phyloP scores from a whole-genome alignment of 2,329 filamentous ascomycete species.

The Botrytis pseudocinerea region DNA sequence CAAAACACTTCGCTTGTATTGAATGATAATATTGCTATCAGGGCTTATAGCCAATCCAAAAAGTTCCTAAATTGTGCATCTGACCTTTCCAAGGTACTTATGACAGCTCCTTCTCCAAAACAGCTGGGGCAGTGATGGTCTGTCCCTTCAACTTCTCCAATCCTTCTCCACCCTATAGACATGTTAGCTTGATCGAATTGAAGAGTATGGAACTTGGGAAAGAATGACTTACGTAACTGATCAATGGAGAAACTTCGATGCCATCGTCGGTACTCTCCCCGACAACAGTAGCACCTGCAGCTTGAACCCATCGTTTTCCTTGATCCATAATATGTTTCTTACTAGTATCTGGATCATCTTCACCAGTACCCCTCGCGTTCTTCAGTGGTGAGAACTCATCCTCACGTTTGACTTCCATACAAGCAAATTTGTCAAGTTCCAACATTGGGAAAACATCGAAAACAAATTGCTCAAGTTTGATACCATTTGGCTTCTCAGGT shows the following conservation, averaged over 20 bases:
- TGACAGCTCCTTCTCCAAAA: slow-evolving; percentile 48
- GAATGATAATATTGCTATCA: slow-evolving; percentile 12
- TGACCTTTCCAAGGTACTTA: slow-evolving; percentile 11
- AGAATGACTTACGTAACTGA: slow-evolving; percentile 81
- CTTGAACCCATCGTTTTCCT: slow-evolving; percentile 81
- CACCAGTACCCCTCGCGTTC: slow-evolving; percentile 80
- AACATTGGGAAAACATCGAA: slow-evolving; percentile 97
- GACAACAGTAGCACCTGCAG: slow-evolving; percentile 73
- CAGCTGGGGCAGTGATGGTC: slow-evolving; percentile 53
- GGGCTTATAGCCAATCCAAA: slow-evolving; percentile 1
- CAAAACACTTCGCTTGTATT: not conserved
- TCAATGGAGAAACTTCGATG: slow-evolving; percentile 86
- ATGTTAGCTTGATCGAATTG: slow-evolving; percentile 48
- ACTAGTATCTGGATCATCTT: slow-evolving; percentile 94
- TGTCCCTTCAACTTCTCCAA: slow-evolving; percentile 57
- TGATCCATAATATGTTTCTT: slow-evolving; percentile 86
- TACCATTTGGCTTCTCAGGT: slow-evolving; percentile 92
- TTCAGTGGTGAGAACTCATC: slow-evolving; percentile 98
- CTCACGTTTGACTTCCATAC: slow-evolving; percentile 92
- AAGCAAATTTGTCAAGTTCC: slow-evolving; percentile 84
- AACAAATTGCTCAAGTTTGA: slow-evolving; percentile 99
- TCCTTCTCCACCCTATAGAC: slow-evolving; percentile 61
- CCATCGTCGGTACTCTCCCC: slow-evolving; percentile 64
- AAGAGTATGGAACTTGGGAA: not conserved
- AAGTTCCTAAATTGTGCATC: not conserved